These are phyloP conservation scores for Brassica napus DNA, from an alignment of 345 rosid species.

Conservation along the genomic window DNA sequence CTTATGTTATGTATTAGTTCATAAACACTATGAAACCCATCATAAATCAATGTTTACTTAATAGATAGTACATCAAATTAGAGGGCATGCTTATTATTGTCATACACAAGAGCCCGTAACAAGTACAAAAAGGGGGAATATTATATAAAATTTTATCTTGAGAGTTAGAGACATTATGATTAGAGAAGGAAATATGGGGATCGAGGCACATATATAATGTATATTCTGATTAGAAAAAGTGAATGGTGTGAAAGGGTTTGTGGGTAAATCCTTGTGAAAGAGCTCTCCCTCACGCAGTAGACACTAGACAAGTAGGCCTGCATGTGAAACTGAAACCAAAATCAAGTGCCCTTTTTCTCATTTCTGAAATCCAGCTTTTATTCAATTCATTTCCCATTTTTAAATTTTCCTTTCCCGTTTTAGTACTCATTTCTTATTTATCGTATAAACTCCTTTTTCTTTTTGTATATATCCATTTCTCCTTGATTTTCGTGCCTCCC, in stretches of 20 bases:
- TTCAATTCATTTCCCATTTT: background rate
- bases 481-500: conserved; percentile 5
- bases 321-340: conserved; percentile 36
- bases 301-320: conserved; percentile 42
- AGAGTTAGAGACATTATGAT: conserved; percentile 35
- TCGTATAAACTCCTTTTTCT: background rate
- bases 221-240: background rate
- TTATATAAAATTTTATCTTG: background rate
- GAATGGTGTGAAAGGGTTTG: conserved; percentile 34
- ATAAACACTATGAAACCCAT: background rate
- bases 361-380: conserved; percentile 2
- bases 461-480: conserved; percentile 1
- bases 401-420: background rate
- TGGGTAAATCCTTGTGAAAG: conserved; percentile 21
- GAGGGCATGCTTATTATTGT: background rate
- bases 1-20: background rate
- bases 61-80: conserved; percentile 5
- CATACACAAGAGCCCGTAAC: background rate
- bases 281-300: conserved; percentile 28
- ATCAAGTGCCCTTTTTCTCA: conserved; percentile 32
- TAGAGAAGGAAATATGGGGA: conserved; percentile 26
- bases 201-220: conserved; percentile 21
- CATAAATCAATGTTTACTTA: background rate
- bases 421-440: conserved; percentile 10
- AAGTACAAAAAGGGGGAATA: background rate